Evolutionary conservation across 1,139 yeast species (phyloP), one percentile per base, ranked within the genome.

Genomic region (Zhuliangozyma parablackwelliae): DNA sequence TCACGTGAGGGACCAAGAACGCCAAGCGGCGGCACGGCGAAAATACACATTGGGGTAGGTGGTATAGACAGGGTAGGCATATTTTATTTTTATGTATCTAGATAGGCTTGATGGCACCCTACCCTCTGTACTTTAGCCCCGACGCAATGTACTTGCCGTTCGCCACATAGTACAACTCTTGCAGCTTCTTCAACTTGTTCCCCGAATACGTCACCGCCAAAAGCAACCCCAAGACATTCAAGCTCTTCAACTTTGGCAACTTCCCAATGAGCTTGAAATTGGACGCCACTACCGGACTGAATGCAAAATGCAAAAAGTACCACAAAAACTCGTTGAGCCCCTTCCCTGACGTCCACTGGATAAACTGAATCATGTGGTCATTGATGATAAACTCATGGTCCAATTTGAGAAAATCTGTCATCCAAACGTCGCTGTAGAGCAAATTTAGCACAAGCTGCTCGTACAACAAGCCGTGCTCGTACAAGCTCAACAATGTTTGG

Each of bases 161-260:
- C 13, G 41, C 33, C 23, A 36, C 39, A 21, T 40, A 34, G 30
- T 32, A 40, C 23, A 40, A 32, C 21, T 32, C 35, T 32, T 40
- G 36, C 26, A 34, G 26, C 24, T 23, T 27, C 16, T 34, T 26
- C 13, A 34, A 34, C 3, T 32, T 25, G 10, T 13, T 23, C 4
- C 32, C 32, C 26, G 36, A 21, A 30, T 26, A 28, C 23, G 32
- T 31, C 25, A 40, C 34, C 20, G 34, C 36, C 20, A 40, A 31
- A 37, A 30, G 30, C 9, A 40, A 34, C 4, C 41, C 41, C 21
- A 40, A 37, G 16, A 40, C 40, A 34, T 40, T 37, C 30, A 40
- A 40, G 32, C 35, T 29, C 29, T 37, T 34, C 26, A 40, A 40
- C 8, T 34, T 32, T 8, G 41, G 36, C 21, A 40, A 28, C 26